Conservation (phyloP, 148 eudicot species). For the Spergularia bocconei region DNA sequence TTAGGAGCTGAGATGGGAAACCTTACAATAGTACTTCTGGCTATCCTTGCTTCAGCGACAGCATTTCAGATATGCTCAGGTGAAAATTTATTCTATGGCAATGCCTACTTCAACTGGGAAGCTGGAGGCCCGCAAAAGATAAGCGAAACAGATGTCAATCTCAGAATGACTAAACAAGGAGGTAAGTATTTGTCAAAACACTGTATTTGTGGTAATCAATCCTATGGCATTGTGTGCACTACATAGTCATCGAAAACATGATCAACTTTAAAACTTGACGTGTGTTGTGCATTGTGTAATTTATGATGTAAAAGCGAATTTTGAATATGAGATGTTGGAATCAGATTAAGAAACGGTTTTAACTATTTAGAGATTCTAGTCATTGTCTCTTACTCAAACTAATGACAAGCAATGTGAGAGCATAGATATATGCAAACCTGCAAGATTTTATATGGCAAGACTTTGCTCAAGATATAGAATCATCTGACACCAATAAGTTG, state of each 20-base stretch:
- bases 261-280: too few species aligned
- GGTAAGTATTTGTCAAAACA: constrained; percentile 28
- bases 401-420: neutral
- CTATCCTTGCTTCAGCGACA: constrained; percentile 27
- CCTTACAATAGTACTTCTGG: constrained; percentile 24
- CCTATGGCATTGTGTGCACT: neutral
- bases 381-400: neutral
- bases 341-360: too few species aligned
- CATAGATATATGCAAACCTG: neutral
- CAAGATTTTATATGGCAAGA: neutral
- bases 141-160: constrained; percentile 35
- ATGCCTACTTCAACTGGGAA: constrained; percentile 46
- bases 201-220: neutral
- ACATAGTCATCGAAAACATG: too few species aligned
- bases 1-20: constrained; percentile 36
- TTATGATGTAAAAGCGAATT: too few species aligned
- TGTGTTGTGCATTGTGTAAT: too few species aligned
- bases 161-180: constrained; percentile 36
- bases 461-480: neutral
- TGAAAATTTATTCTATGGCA: constrained; percentile 28
- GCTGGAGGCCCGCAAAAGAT: constrained; percentile 20
- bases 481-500: neutral
- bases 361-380: neutral
- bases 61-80: constrained; percentile 36
- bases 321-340: too few species aligned